phyloP scores from a whole-genome alignment of 2,329 filamentous ascomycete genomes.

The Pezicula neosporulosa region DNA sequence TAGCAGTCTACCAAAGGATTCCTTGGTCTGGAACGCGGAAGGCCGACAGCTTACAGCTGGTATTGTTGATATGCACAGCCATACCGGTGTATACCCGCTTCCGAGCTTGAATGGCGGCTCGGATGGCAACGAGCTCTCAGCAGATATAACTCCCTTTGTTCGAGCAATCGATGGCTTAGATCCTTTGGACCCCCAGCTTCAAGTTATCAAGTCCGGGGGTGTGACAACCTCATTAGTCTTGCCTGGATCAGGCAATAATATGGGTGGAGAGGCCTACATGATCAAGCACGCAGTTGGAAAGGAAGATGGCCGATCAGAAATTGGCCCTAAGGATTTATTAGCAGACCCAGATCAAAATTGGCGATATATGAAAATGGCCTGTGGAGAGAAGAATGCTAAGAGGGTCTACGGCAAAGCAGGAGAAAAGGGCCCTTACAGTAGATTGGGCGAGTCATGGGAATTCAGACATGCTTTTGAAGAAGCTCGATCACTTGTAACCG shows the following conservation, averaged over 20 bases:
- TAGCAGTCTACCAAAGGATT: conserved; percentile 41
- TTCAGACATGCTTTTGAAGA: conserved; percentile 67
- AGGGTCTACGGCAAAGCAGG: conserved; percentile 53
- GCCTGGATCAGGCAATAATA: conserved; percentile 69
- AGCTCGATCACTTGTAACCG: conserved; percentile 50
- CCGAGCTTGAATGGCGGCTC: conserved; percentile 49
- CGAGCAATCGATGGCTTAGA: conserved; percentile 64
- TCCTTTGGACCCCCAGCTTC: conserved; percentile 60
- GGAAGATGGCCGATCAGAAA: conserved; percentile 56
- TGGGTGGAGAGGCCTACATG: conserved; percentile 66
- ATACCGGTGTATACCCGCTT: conserved; percentile 58
- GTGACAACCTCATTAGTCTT: conserved; percentile 66
- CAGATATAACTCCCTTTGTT: conserved; percentile 64
- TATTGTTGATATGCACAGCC: conserved; percentile 71
- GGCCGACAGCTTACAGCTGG: conserved; percentile 62
- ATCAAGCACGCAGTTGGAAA: conserved; percentile 65
- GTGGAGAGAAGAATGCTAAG: conserved; percentile 71
- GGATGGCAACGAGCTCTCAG: conserved; percentile 62
- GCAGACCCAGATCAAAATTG: conserved; percentile 63
- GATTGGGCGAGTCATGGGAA: conserved; percentile 67
- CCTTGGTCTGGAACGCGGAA: conserved; percentile 51
- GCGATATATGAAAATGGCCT: conserved; percentile 76
- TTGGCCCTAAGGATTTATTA: conserved; percentile 60
- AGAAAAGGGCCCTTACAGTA: conserved; percentile 51
- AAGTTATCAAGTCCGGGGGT: conserved; percentile 70